Evolutionary conservation across 257 asterid genomes (phyloP).

Genomic region (Avicennia marina): DNA sequence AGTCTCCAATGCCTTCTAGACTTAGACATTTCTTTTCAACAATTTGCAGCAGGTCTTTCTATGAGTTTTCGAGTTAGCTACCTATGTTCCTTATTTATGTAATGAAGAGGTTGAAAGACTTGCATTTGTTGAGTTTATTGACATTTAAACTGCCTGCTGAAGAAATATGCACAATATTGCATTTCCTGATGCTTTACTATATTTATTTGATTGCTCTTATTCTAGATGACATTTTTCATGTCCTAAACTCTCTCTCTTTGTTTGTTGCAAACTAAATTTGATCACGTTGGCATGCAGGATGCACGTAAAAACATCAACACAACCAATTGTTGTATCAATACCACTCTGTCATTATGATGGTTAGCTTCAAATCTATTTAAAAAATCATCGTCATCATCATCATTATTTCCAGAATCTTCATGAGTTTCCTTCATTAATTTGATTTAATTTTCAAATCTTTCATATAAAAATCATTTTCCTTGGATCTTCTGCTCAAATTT

Average conservation of each 20-base stretch:
- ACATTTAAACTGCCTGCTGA: slow-evolving; percentile 4
- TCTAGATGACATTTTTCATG: neutral
- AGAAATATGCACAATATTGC: slow-evolving; percentile 1
- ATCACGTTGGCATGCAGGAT: slow-evolving; percentile 52
- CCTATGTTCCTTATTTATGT: slow-evolving; percentile 9
- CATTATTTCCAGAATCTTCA: no score
- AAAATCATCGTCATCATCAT: no score
- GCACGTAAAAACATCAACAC: slow-evolving; percentile 86
- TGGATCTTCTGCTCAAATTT: no score
- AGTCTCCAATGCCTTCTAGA: slow-evolving; percentile 90
- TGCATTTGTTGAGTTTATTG: slow-evolving; percentile 1
- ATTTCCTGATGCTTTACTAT: slow-evolving; percentile 13
- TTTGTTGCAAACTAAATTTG: slow-evolving; percentile 8
- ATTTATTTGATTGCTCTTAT: neutral
- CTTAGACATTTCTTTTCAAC: slow-evolving; percentile 90
- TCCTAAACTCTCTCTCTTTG: slow-evolving; percentile 7
- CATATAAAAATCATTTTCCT: no score
- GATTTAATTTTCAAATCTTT: no score
- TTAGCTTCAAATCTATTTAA: slow-evolving; percentile 34
- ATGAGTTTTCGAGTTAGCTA: slow-evolving; percentile 2
- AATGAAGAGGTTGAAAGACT: neutral
- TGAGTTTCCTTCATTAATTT: no score
- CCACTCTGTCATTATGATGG: slow-evolving; percentile 87
- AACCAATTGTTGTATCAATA: slow-evolving; percentile 82
- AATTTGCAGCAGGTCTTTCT: slow-evolving; percentile 70